Evolutionary conservation across 2,329 filamentous ascomycete species (phyloP).

Genomic region (Pseudopyricularia cyperi): DNA sequence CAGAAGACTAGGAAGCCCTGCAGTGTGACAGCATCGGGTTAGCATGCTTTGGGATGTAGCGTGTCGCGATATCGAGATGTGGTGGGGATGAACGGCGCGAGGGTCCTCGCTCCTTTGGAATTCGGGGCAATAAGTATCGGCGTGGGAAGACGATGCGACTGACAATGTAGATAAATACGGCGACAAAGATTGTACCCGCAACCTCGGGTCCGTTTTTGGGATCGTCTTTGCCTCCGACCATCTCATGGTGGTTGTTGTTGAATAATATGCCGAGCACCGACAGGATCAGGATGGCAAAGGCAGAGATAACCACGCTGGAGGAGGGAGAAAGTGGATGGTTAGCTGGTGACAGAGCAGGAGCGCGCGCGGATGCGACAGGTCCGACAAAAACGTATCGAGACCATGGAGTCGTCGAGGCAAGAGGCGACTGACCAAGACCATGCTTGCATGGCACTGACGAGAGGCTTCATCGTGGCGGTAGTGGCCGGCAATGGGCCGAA

Average conservation of each 20-base stretch:
- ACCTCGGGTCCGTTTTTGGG: conserved; percentile 65
- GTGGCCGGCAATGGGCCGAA: neutral
- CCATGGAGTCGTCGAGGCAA: neutral
- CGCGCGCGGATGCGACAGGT: neutral
- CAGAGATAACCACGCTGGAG: conserved; percentile 58
- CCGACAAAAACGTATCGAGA: neutral
- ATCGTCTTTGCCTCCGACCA: conserved; percentile 63
- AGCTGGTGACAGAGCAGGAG: neutral
- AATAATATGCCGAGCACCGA: conserved; percentile 58
- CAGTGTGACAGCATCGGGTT: neutral
- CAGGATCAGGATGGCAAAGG: conserved; percentile 54
- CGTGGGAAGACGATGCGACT: conserved; percentile 20
- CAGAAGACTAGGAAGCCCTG: conserved; percentile 88
- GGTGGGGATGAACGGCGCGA: neutral
- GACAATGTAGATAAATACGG: conserved; percentile 83
- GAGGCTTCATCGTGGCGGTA: conserved; percentile 67
- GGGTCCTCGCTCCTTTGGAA: neutral
- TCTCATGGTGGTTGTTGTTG: conserved; percentile 65
- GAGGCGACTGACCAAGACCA: conserved; percentile 69
- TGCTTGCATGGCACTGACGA: conserved; percentile 83
- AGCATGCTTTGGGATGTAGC: neutral
- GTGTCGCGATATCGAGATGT: neutral
- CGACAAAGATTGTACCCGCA: conserved; percentile 73
- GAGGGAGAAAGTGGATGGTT: neutral
- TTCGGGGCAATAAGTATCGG: neutral